Evolutionary conservation across 139 green algal species (phyloP), one percentile per base, ranked within the genome.

Genomic region (Pseudopediastrum boryanum): DNA sequence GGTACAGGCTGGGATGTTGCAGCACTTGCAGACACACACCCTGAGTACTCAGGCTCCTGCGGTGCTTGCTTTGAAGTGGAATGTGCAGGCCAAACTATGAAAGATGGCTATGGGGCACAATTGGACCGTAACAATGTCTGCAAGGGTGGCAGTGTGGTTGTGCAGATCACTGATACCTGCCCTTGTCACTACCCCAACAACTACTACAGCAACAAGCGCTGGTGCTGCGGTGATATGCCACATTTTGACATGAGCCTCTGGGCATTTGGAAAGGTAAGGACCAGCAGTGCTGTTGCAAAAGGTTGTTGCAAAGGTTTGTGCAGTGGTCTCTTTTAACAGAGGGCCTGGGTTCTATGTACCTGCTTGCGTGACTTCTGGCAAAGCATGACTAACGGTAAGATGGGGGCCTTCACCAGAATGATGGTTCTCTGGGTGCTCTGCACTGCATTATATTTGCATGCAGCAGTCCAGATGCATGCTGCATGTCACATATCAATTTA

Each of bases 61-160:
- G 84, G 84, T 41, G 68, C 58, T 13, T 89, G 85, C 83, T 89
- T 88, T 39, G 82, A 89, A 59, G 59, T 88, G 12, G 64, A 74
- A 65, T 89, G 84, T 46, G 39, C 48, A 2, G 10, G n/a, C 16
- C 19, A 25, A 6, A 7, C 2, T 38, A 56, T 85, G 48, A 64
- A 42, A 2, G 80, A 85, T 39, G 71, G 78, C 33, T 85, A 82
- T 38, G 80, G 80, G 44, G n/a, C 33, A 36, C 27, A 31, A 5
- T 56, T 85, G 27, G 56, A 72, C 65, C 41, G 80, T 3, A 29
- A 70, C 4, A 56, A 56, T 29, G 71, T 63, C 0, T 85, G 79
- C 79, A 71, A 67, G 33, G 72, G n/a, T n/a, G 43, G 43, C 12
- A 62, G 50, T 8, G 79, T 85, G 21, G 68, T 83, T 23, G 68